A percentile compares a stretch with the other conserved stretches of the same genome.
Conservation (phyloP, 495 filamentous ascomycete species). For the Bacidia rubella region DNA sequence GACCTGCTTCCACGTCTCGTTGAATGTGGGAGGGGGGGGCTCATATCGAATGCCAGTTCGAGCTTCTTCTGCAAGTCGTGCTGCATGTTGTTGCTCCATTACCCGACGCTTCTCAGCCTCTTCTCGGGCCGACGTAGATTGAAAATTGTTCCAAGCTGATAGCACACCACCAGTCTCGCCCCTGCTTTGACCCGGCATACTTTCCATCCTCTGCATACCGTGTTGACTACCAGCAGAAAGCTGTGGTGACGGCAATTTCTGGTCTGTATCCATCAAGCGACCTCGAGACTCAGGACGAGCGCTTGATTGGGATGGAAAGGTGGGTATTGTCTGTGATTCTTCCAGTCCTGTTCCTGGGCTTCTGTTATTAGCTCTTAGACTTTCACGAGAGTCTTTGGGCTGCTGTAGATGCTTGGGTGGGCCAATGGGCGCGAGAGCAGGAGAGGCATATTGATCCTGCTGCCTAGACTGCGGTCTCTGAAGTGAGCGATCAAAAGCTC, state of each 20-base stretch:
- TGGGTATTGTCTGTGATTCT: conserved; percentile 18
- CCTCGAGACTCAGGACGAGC: not conserved
- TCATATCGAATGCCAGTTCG: conserved; percentile 15
- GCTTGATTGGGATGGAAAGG: conserved; percentile 10
- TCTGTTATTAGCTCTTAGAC: conserved; percentile 9
- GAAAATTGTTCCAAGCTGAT: conserved; percentile 39
- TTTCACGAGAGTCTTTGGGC: conserved; percentile 8
- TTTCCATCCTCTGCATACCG: conserved; percentile 3
- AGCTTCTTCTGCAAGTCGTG: conserved; percentile 26
- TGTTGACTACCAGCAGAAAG: not conserved
- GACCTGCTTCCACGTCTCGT: conserved; percentile 52
- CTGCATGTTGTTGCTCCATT: conserved; percentile 25
- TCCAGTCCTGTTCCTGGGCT: conserved; percentile 10
- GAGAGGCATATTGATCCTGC: conserved; percentile 16
- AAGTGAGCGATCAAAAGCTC: conserved; percentile 59
- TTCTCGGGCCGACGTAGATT: conserved; percentile 20
- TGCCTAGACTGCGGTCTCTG: conserved; percentile 29
- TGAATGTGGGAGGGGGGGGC: conserved; percentile 35
- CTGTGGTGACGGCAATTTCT: conserved; percentile 2
- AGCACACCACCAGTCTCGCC: conserved; percentile 1
- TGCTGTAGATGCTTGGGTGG: conserved; percentile 16
- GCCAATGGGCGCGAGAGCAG: conserved; percentile 16
- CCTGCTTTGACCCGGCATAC: not conserved
- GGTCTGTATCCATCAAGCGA: not conserved
- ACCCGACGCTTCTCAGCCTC: conserved; percentile 32